Base-by-base conservation (phyloP, 2,329 filamentous ascomycete genomes). In the Cladosporium sphaerospermum region DNA sequence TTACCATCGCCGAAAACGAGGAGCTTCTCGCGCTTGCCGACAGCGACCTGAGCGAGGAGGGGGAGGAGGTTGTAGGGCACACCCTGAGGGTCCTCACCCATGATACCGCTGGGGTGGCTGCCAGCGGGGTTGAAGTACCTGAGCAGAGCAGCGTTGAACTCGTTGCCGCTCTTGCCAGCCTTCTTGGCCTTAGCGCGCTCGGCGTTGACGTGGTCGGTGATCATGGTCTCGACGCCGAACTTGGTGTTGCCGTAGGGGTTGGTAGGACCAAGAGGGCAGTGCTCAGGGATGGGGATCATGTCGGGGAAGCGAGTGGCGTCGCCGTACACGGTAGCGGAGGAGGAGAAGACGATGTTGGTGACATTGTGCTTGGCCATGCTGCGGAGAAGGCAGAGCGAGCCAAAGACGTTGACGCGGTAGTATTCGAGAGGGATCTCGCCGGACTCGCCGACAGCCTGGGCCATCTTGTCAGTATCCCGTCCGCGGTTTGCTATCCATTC, bases 221-320 rank as follows among this genome's bases (percentile, higher is more conserved):
- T 96, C 72, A 96, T 85, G 61, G 78, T 81, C 78, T 99, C 93
- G 58, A 96, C 90, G 62, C 85, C 88, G 66, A 88, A 85, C 78
- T 99, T 99, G 60, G 93, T 99, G 73, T 89, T 89, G 59, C 93
- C 95, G 74, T 99, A 99, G 23, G 92, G 90, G 79, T 97, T 99
- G 62, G 93, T 99, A 11, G 93, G 89, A 48, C 90, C 92, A 58
- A 95, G 89, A 56, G 95, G 93, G 80, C 93, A 99, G 73, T 88
- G 79, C 76, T 99, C 93, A 48, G 93, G 93, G 67, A 99, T 99
- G 59, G 93, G 93, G 61, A 99, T 99, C 93, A 99, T 99, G 79
- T 95, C 86, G 62, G 87, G 84, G 75, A 96, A 89, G 69, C 90
- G 88, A 43, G 93, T 97, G 51, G 92, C 93, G 73, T 99, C 95